Percentiles rank a stretch among this genome's conserved stretches.
Conservation (phyloP, 1,139 yeast species). For the Diutina ranongensis region DNA sequence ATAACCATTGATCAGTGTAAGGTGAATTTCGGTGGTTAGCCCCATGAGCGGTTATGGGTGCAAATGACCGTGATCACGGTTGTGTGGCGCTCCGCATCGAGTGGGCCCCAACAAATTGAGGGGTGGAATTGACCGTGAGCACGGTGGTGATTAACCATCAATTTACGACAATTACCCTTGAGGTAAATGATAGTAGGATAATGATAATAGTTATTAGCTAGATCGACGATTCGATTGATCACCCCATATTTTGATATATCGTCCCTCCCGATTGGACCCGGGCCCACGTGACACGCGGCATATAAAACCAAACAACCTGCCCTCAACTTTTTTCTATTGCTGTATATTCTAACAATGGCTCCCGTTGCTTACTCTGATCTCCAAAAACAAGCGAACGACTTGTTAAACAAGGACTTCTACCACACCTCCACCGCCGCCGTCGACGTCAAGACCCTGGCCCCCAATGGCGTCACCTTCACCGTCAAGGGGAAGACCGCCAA, state of each 20-base stretch:
- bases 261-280: not conserved
- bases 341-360: slow-evolving; percentile 18
- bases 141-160: no score
- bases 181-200: not conserved
- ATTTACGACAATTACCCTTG: no score
- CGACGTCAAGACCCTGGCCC: slow-evolving; percentile 87
- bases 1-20: no score
- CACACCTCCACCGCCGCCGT: slow-evolving; percentile 80
- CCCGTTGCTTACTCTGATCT: slow-evolving; percentile 84
- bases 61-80: no score
- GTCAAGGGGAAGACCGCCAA: slow-evolving; percentile 86
- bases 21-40: no score
- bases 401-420: slow-evolving; percentile 86
- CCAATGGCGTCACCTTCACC: slow-evolving; percentile 92
- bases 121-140: no score
- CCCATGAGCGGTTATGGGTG: no score
- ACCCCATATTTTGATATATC: not conserved
- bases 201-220: not conserved
- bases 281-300: slow-evolving; percentile 3
- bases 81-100: not conserved
- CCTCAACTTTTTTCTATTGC: slow-evolving; percentile 6
- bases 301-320: not conserved
- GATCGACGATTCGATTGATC: not conserved
- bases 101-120: not conserved
- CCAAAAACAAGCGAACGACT: slow-evolving; percentile 81